Conservation (phyloP, 2,329 filamentous ascomycete species). For the Penicillium freii region DNA sequence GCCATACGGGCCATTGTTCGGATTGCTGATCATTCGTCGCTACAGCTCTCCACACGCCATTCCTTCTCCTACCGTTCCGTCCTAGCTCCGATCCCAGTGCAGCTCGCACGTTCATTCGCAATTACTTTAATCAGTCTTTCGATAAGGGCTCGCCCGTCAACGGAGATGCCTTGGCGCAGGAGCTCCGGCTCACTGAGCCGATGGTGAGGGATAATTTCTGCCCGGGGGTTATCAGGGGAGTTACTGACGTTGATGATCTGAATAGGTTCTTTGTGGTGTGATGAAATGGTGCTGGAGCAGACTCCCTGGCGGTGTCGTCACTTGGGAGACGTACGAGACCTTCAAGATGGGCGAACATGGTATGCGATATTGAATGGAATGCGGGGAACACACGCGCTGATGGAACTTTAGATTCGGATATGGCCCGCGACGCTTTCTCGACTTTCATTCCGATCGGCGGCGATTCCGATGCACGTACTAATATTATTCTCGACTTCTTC, state of each 20-base stretch:
- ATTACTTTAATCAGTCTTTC: constrained; percentile 75
- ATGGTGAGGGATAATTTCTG: constrained; percentile 62
- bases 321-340: constrained; percentile 94
- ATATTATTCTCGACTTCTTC: constrained; percentile 95
- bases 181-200: constrained; percentile 87
- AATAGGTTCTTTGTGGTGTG: constrained; percentile 83
- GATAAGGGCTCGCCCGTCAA: constrained; percentile 57
- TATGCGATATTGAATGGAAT: constrained; percentile 40
- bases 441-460: constrained; percentile 95
- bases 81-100: constrained; percentile 89
- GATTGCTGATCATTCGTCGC: constrained; percentile 33
- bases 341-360: constrained; percentile 93
- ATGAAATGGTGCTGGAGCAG: constrained; percentile 99
- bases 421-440: constrained; percentile 89
- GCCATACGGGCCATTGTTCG: constrained; percentile 22
- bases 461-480: constrained; percentile 77
- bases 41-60: constrained; percentile 81
- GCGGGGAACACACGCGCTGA: constrained; percentile 21
- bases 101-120: constrained; percentile 86
- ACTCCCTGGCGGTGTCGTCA: constrained; percentile 84
- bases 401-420: constrained; percentile 69
- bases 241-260: background rate
- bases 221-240: background rate
- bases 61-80: constrained; percentile 89
- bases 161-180: constrained; percentile 73